Percentiles rank a stretch among this genome's conserved stretches.
Conservation (phyloP, 75 land plant species). For the Chamaecyparis obtusa region DNA sequence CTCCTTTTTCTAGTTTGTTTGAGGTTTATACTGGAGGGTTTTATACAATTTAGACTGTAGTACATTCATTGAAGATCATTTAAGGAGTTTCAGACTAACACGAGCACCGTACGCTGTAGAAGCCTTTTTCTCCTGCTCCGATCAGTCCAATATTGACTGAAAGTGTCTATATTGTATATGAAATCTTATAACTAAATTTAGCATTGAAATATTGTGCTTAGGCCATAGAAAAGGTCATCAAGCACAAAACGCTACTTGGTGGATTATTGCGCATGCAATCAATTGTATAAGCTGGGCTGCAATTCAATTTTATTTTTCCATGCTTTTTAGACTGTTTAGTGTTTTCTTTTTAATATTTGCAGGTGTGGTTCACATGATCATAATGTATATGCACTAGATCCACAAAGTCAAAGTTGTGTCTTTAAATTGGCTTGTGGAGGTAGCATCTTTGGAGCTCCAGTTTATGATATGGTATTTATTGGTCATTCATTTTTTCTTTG, state of each 20-base stretch:
- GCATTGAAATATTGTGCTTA: background rate
- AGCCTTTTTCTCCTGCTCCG: background rate
- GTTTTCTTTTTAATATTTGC: slow-evolving; percentile 9
- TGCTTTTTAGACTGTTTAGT: background rate
- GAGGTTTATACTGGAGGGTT: background rate
- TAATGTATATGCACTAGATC: slow-evolving; percentile 68
- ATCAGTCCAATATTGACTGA: background rate
- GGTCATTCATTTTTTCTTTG: background rate
- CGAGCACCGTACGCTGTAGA: background rate
- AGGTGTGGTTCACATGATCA: slow-evolving; percentile 95
- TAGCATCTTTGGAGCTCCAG: slow-evolving; percentile 72
- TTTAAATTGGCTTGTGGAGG: slow-evolving; percentile 69
- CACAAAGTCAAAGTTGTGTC: slow-evolving; percentile 42
- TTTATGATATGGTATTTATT: slow-evolving; percentile 49
- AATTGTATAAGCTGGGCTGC: background rate
- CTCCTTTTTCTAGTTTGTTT: background rate
- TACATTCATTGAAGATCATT: background rate
- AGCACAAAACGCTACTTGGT: background rate
- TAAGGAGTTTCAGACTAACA: background rate
- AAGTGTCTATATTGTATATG: background rate
- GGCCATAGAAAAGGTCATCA: background rate
- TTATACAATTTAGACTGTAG: background rate
- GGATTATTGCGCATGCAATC: background rate
- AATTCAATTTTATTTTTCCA: background rate
- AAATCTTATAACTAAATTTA: background rate